phyloP scores from a whole-genome alignment of 805 yeast genomes.

The Nakazawaea molendinolei region DNA sequence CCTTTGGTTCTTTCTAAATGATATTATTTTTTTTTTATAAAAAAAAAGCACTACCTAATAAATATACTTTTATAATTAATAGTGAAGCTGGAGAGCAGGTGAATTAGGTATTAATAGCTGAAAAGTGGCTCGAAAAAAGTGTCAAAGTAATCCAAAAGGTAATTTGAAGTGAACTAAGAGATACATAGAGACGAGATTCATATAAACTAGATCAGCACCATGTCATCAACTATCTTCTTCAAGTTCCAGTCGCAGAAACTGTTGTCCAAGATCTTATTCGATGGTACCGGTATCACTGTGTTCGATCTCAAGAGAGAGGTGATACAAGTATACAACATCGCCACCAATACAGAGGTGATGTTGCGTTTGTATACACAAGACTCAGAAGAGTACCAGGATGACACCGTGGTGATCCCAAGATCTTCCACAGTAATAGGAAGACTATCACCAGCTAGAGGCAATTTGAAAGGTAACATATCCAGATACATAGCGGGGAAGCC shows the following conservation, averaged over 20 bases:
- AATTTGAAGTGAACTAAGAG: not conserved
- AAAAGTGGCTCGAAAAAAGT: too few relatives aligned
- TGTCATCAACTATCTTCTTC: conserved; percentile 88
- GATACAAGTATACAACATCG: conserved; percentile 70
- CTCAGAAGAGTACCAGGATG: conserved; percentile 73
- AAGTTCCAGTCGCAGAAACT: conserved; percentile 78
- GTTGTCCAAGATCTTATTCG: conserved; percentile 75
- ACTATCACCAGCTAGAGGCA: conserved; percentile 60
- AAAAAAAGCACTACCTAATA: too few relatives aligned
- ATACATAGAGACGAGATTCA: not conserved
- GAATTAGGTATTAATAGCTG: too few relatives aligned
- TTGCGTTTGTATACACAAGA: conserved; percentile 60
- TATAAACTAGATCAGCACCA: conserved; percentile 18
- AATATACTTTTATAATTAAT: too few relatives aligned
- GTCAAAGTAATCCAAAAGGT: too few relatives aligned
- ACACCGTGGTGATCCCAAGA: conserved; percentile 84
- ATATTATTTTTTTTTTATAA: too few relatives aligned
- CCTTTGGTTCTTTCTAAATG: too few relatives aligned
- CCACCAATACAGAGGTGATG: conserved; percentile 81
- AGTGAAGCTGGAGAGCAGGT: too few relatives aligned
- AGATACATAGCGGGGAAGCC: conserved; percentile 74
- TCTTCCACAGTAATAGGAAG: conserved; percentile 78
- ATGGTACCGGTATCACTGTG: conserved; percentile 94
- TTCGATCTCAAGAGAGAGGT: conserved; percentile 93
- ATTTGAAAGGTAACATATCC: conserved; percentile 51